A percentile compares a stretch with the other conserved stretches of the same genome.
phyloP scores from a whole-genome alignment of 2,329 filamentous ascomycete species.

The Lasiodiplodia gonubiensis region DNA sequence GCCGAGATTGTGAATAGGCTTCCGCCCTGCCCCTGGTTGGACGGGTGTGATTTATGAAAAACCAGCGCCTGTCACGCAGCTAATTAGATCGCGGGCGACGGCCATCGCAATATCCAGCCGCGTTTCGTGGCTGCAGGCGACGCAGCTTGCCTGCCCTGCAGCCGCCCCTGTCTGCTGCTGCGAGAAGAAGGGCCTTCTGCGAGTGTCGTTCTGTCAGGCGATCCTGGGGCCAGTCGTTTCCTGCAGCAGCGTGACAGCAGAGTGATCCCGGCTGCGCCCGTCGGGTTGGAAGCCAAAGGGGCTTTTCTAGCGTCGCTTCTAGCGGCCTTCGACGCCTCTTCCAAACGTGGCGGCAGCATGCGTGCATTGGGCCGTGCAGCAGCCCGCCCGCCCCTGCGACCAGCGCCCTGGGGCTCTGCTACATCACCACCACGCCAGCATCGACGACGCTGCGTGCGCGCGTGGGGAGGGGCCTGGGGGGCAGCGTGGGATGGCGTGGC shows the following conservation, averaged over 20 bases:
- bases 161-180: slow-evolving; percentile 17
- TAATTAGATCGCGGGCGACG: slow-evolving; percentile 20
- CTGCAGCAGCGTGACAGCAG: slow-evolving; percentile 30
- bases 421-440: slow-evolving; percentile 24
- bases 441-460: slow-evolving; percentile 16
- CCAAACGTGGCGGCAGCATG: slow-evolving; percentile 31
- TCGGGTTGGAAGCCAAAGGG: slow-evolving; percentile 8
- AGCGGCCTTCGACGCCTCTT: slow-evolving; percentile 33
- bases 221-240: slow-evolving; percentile 18
- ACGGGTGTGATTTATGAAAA: background rate
- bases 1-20: slow-evolving; percentile 23
- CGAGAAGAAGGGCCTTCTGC: slow-evolving; percentile 24
- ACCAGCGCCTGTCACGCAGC: slow-evolving; percentile 15
- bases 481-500: slow-evolving; percentile 15
- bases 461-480: background rate
- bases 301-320: slow-evolving; percentile 32
- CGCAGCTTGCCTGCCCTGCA: slow-evolving; percentile 7
- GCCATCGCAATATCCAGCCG: slow-evolving; percentile 29
- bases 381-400: slow-evolving; percentile 25
- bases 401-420: slow-evolving; percentile 30
- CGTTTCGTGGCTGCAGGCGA: slow-evolving; percentile 23
- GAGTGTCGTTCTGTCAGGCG: slow-evolving; percentile 17
- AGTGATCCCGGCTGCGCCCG: slow-evolving; percentile 29
- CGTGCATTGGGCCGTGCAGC: slow-evolving; percentile 23
- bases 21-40: slow-evolving; percentile 11